Percentiles rank a stretch among this genome's conserved stretches.
These are phyloP conservation scores for Chlorencoelia australis DNA, from an alignment of 2,329 filamentous ascomycete genomes.

Conservation along the genomic window DNA sequence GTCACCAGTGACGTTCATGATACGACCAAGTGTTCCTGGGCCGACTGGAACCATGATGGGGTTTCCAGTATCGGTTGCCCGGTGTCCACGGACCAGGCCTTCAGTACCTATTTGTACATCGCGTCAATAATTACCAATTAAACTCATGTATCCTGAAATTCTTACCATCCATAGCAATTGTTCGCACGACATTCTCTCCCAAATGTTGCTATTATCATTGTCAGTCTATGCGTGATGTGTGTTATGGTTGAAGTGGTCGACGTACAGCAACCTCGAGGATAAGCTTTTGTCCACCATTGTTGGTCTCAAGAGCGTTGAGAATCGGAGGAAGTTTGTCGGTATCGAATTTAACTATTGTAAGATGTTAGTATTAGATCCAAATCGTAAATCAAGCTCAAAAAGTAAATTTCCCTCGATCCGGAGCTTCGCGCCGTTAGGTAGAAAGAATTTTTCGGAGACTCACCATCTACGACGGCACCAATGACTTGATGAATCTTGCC, in stretches of 20 bases:
- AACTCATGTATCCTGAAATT: constrained; percentile 13
- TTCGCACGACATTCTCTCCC: constrained; percentile 97
- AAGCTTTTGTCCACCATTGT: constrained; percentile 89
- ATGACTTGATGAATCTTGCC: constrained; percentile 78
- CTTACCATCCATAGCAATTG: constrained; percentile 99
- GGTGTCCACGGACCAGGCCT: constrained; percentile 91
- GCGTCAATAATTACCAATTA: constrained; percentile 18
- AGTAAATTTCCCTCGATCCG: constrained; percentile 8
- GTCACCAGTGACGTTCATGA: constrained; percentile 99
- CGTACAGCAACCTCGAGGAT: constrained; percentile 93
- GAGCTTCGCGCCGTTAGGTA: constrained; percentile 18
- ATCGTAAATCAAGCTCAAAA: constrained; percentile 10
- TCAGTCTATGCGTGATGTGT: constrained; percentile 27
- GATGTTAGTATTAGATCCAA: constrained; percentile 24
- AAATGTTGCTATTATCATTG: constrained; percentile 75
- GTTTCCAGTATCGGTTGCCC: constrained; percentile 77
- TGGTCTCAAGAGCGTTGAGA: constrained; percentile 89
- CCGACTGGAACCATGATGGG: constrained; percentile 97
- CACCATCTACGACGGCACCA: constrained; percentile 98
- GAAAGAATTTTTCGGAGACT: constrained; percentile 37
- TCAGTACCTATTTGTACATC: constrained; percentile 65
- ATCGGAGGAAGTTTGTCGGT: constrained; percentile 87
- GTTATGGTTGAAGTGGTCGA: constrained; percentile 15
- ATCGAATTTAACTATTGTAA: constrained; percentile 82
- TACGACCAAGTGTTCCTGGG: constrained; percentile 86